These are phyloP conservation scores for Ceratocystis harringtonii DNA, from an alignment of 2,329 filamentous ascomycete genomes.

Conservation along the genomic window DNA sequence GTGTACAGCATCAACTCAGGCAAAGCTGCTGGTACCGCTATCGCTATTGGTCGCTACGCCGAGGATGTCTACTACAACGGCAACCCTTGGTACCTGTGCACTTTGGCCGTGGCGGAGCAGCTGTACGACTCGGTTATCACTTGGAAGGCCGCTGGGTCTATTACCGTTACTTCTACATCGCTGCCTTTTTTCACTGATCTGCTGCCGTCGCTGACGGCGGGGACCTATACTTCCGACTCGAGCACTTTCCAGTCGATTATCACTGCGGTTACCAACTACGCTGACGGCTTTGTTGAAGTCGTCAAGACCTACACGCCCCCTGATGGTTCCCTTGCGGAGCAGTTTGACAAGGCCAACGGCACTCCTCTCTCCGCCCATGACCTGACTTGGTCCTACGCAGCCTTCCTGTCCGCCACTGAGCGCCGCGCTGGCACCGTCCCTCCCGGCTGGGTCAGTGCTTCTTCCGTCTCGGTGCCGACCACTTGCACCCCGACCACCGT, in stretches of 20 bases:
- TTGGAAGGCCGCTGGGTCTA: conserved; percentile 47
- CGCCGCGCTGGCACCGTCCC: conserved; percentile 42
- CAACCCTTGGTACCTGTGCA: conserved; percentile 70
- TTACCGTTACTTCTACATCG: conserved; percentile 50
- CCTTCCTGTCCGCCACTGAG: conserved; percentile 48
- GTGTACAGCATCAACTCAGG: conserved; percentile 56
- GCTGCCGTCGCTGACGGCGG: conserved; percentile 39
- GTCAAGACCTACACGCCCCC: conserved; percentile 46
- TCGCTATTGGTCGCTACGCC: conserved; percentile 50
- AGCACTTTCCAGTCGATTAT: conserved; percentile 40
- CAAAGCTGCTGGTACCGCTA: conserved; percentile 42
- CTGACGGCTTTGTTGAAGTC: conserved; percentile 45
- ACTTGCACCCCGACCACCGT: conserved; percentile 34
- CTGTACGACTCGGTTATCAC: conserved; percentile 62
- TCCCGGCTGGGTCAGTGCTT: conserved; percentile 37
- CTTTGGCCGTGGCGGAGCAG: conserved; percentile 63
- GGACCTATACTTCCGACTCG: conserved; percentile 42
- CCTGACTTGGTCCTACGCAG: conserved; percentile 59
- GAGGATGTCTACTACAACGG: conserved; percentile 64
- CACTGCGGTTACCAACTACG: conserved; percentile 41
- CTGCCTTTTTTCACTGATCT: conserved; percentile 58
- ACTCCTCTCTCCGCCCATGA: conserved; percentile 47
- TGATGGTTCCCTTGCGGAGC: conserved; percentile 52
- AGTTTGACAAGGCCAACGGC: conserved; percentile 42
- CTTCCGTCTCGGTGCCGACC: conserved; percentile 34